Conservation (phyloP, 2,329 filamentous ascomycete species). For the Fusarium miscanthi region DNA sequence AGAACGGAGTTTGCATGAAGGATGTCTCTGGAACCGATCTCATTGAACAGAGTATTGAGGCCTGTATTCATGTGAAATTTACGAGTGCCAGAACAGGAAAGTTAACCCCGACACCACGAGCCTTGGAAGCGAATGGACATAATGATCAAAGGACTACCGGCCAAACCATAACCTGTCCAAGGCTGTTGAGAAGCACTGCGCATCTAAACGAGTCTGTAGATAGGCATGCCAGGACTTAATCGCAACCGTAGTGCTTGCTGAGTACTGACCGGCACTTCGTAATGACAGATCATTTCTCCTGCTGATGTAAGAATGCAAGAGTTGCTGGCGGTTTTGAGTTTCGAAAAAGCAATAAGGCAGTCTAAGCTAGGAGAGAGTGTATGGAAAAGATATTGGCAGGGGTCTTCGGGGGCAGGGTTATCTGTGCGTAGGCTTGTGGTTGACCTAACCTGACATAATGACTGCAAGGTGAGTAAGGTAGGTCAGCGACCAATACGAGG, state of each 20-base stretch:
- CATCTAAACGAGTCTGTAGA: not conserved
- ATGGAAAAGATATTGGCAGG: conserved; percentile 13
- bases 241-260: not conserved
- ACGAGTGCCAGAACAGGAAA: conserved; percentile 6
- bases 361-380: conserved; percentile 35
- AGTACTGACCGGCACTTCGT: not conserved
- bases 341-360: conserved; percentile 26
- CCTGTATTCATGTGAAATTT: conserved; percentile 7
- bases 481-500: conserved; percentile 26
- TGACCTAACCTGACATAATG: conserved; percentile 5
- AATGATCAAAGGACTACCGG: not conserved
- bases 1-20: conserved; percentile 17
- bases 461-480: conserved; percentile 19
- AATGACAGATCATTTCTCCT: conserved; percentile 10
- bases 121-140: not conserved
- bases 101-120: not conserved
- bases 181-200: not conserved
- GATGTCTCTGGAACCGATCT: conserved; percentile 1
- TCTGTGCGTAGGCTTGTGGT: conserved; percentile 7
- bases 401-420: conserved; percentile 1
- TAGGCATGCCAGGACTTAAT: not conserved
- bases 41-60: conserved; percentile 16
- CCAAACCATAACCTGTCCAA: not conserved
- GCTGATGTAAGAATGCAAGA: conserved; percentile 7
- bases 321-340: conserved; percentile 12